A percentile compares a stretch with the other conserved stretches of the same genome.
Conservation (phyloP, 2,329 filamentous ascomycete species). For the Metarhizium brunneum region DNA sequence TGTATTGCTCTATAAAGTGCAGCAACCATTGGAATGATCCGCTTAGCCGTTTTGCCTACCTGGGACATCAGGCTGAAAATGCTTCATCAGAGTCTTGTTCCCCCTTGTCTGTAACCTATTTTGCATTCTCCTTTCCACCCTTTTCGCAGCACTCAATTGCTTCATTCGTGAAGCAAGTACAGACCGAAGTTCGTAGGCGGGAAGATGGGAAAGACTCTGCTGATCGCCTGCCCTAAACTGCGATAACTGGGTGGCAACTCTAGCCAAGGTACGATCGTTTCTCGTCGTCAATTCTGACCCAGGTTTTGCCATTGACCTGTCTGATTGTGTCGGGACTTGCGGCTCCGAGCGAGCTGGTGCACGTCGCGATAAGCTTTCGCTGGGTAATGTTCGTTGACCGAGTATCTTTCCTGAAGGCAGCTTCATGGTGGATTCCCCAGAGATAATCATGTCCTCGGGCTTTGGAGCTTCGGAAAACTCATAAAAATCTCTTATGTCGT, state of each 20-base stretch:
- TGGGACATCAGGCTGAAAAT: slow-evolving; percentile 6
- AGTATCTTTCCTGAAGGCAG: slow-evolving; percentile 28
- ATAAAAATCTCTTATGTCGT: slow-evolving; percentile 33
- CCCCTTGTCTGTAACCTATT: slow-evolving; percentile 7
- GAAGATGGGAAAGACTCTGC: slow-evolving; percentile 11
- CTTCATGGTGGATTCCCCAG: slow-evolving; percentile 7
- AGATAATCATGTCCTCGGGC: not conserved
- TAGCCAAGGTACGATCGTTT: not conserved
- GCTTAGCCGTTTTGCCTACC: not conserved
- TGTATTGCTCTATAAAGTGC: too few relatives aligned
- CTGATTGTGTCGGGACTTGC: not conserved
- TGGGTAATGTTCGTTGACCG: slow-evolving; percentile 11
- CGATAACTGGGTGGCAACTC: slow-evolving; percentile 8
- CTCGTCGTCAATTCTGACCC: not conserved
- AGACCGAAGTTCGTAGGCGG: slow-evolving; percentile 11
- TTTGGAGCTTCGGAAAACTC: slow-evolving; percentile 13
- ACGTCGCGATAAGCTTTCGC: not conserved
- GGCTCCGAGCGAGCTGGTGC: not conserved
- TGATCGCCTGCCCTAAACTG: slow-evolving; percentile 9
- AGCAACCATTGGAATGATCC: not conserved
- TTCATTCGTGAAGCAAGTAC: slow-evolving; percentile 8
- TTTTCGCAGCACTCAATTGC: slow-evolving; percentile 7
- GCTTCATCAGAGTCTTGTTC: slow-evolving; percentile 10
- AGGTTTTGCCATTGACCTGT: not conserved
- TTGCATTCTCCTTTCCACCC: slow-evolving; percentile 8